Percentiles rank a stretch among this genome's conserved stretches.
Evolutionary conservation across 2,329 filamentous ascomycete species (phyloP).

Genomic region (Penicillium sp.): DNA sequence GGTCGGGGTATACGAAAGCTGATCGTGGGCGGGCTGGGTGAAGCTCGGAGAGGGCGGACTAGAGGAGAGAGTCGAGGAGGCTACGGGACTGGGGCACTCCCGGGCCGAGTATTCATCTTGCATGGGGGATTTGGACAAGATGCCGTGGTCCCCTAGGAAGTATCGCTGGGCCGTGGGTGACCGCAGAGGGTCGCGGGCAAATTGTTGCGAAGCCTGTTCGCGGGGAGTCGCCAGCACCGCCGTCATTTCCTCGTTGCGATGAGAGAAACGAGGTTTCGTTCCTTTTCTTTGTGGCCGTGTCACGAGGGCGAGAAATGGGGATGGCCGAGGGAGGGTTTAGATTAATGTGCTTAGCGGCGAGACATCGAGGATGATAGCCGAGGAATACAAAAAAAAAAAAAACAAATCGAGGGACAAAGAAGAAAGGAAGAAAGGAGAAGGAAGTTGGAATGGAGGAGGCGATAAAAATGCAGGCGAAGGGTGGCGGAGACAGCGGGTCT

Average conservation of each 20-base stretch:
- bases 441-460: neutral
- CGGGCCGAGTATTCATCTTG: conserved; percentile 34
- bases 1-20: conserved; percentile 45
- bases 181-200: conserved; percentile 41
- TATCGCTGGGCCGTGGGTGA: conserved; percentile 42
- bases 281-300: neutral
- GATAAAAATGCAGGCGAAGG: neutral
- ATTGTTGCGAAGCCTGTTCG: conserved; percentile 40
- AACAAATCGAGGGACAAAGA: neutral
- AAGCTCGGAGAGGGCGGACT: conserved; percentile 47
- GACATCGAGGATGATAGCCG: neutral
- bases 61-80: conserved; percentile 45
- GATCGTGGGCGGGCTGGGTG: conserved; percentile 36
- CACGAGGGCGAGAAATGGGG: neutral
- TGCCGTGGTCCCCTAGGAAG: conserved; percentile 35
- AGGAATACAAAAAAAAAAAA: neutral
- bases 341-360: neutral
- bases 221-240: conserved; percentile 41
- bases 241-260: conserved; percentile 39
- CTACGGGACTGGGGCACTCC: conserved; percentile 34
- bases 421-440: neutral
- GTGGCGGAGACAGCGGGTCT: conserved; percentile 4
- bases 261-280: neutral
- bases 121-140: conserved; percentile 37
- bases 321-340: neutral